Conservation (phyloP, 768 basidiomycete genomes). For the Mycena galericulata region DNA sequence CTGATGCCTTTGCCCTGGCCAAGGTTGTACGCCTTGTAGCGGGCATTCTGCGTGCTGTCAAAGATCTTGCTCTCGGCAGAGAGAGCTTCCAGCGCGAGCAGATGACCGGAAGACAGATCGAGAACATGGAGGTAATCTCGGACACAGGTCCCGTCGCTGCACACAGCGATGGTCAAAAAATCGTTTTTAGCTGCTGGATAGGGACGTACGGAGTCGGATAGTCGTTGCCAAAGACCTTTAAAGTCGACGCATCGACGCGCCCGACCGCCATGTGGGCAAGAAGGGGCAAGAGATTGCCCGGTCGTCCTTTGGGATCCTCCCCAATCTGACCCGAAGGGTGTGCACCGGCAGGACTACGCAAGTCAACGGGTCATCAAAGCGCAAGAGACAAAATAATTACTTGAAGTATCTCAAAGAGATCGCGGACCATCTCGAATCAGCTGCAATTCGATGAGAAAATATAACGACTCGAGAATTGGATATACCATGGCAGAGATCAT, state of each 20-base stretch:
- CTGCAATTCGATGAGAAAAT: slow-evolving; percentile 52
- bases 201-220: slow-evolving; percentile 88
- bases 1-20: slow-evolving; percentile 94
- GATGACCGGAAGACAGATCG: slow-evolving; percentile 94
- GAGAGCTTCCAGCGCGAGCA: slow-evolving; percentile 90
- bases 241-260: slow-evolving; percentile 73
- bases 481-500: slow-evolving; percentile 87
- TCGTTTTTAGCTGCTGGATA: background rate
- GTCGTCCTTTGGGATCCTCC: slow-evolving; percentile 95
- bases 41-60: slow-evolving; percentile 62
- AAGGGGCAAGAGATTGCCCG: slow-evolving; percentile 93
- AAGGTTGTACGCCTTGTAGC: slow-evolving; percentile 96
- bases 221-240: slow-evolving; percentile 95
- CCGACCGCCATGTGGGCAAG: slow-evolving; percentile 96
- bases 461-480: slow-evolving; percentile 18
- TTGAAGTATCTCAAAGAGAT: slow-evolving; percentile 98
- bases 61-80: slow-evolving; percentile 71
- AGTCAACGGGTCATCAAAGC: background rate
- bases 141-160: slow-evolving; percentile 96
- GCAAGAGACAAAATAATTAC: slow-evolving; percentile 53
- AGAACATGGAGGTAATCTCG: slow-evolving; percentile 95
- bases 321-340: slow-evolving; percentile 96
- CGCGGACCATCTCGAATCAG: slow-evolving; percentile 81
- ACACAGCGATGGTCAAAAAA: slow-evolving; percentile 11
- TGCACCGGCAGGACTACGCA: slow-evolving; percentile 91